Evolutionary conservation across 1,284 basidiomycete species (phyloP), one percentile per base, ranked within the genome.

Genomic region (Fomitopsis betulina): DNA sequence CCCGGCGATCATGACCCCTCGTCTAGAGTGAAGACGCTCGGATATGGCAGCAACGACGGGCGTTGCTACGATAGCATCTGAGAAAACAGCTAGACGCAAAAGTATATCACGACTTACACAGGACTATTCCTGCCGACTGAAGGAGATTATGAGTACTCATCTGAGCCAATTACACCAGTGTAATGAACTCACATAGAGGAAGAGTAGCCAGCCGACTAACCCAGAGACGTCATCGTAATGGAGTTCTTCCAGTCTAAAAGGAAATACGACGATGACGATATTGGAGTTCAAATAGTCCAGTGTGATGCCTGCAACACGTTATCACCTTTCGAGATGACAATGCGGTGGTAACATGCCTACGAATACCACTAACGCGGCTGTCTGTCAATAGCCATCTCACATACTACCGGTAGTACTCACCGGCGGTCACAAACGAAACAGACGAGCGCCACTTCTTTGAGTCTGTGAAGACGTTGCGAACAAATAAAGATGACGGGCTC

Each of bases 221-320:
- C 75, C 73, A 25, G 84, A 85, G n/a, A 84, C 75, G 12, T 71
- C 59, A 3, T 63, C 62, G 60, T 83, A 83, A 0, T 76, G 72
- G 43, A 86, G 74, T 7, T 58, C 66, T 62, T 85, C 77, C 10
- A 88, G 75, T 45, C 83, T 81, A 67, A 87, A 91, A 0, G 88
- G 88, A 60, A 91, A 75, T 50, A 91, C 84, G 7, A 88, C 87
- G 35, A 86, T 81, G 53, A 86, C 79, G 35, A 84, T 75, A 5
- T 84, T 84, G 63, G 87, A 88, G 3, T 83, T 77, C 21, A 86
- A 69, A 1, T 84, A 64, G 66, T 88, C 85, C 5, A 53, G 10
- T 10, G 52, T n/a, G 1, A 53, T 21, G 17, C 43, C 43, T 47
- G 27, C 6, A 30, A 30, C 4, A 7, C 27, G n/a, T n/a, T n/a